Conservation (phyloP, 352 stramenopile genomes). For the Globisporangium nodosum region DNA sequence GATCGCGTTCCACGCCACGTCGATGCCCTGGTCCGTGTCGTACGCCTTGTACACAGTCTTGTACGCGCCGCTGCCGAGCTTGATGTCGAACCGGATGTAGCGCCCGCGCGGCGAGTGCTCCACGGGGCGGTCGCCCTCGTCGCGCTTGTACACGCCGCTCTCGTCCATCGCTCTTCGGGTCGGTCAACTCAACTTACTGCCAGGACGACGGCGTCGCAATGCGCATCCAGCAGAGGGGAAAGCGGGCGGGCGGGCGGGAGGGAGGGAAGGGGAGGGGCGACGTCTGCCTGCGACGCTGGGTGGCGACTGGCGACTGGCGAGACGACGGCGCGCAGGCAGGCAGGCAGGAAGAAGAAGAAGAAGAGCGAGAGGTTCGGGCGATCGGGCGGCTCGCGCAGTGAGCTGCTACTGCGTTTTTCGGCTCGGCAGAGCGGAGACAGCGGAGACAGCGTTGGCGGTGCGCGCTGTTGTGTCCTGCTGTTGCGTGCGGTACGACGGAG, state of each 20-base stretch:
- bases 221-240: too few species aligned
- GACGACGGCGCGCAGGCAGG: too few species aligned
- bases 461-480: too few species aligned
- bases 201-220: background rate
- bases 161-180: conserved; percentile 39
- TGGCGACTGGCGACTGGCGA: too few species aligned
- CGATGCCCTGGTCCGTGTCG: conserved; percentile 98
- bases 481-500: too few species aligned
- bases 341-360: too few species aligned
- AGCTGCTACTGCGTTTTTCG: conserved; percentile 16
- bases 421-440: background rate
- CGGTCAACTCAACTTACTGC: too few species aligned
- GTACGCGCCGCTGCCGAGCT: conserved; percentile 80
- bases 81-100: conserved; percentile 85
- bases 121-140: conserved; percentile 68
- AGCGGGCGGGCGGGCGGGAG: too few species aligned
- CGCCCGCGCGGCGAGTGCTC: conserved; percentile 76
- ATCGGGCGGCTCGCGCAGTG: background rate
- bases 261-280: too few species aligned
- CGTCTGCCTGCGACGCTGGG: too few species aligned
- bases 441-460: too few species aligned
- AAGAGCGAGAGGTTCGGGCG: background rate
- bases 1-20: conserved; percentile 99
- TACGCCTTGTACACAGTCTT: conserved; percentile 94
- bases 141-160: conserved; percentile 60